Conservation (phyloP, 805 yeast species). For the Ogataea saltuana region DNA sequence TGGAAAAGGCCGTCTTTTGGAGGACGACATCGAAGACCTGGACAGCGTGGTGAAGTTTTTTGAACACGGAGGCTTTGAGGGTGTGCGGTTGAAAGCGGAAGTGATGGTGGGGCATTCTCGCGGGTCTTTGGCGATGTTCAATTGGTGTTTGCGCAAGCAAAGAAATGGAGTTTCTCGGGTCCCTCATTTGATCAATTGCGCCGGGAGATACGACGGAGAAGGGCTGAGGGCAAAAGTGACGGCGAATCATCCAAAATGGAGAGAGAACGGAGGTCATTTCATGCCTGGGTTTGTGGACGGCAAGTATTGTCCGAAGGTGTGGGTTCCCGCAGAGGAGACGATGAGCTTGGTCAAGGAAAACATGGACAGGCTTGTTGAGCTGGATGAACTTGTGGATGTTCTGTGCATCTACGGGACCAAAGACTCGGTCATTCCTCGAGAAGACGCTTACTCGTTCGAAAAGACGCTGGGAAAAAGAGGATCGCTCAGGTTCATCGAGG, state of each 20-base stretch:
- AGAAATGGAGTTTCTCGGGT: constrained; percentile 37
- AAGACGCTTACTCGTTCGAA: constrained; percentile 61
- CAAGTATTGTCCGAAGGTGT: constrained; percentile 36
- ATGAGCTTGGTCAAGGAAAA: constrained; percentile 50
- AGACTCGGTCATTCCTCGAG: constrained; percentile 65
- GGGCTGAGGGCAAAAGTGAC: constrained; percentile 45
- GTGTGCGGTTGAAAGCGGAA: constrained; percentile 47
- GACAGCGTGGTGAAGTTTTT: constrained; percentile 45
- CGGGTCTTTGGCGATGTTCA: constrained; percentile 73
- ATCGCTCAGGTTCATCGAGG: constrained; percentile 54
- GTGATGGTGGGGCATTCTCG: constrained; percentile 78
- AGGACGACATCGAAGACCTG: constrained; percentile 70
- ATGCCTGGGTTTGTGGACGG: constrained; percentile 53
- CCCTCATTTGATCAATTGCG: constrained; percentile 69
- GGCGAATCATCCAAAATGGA: constrained; percentile 39
- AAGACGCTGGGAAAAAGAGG: constrained; percentile 60
- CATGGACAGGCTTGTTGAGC: constrained; percentile 40
- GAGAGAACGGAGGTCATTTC: constrained; percentile 41
- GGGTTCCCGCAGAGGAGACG: constrained; percentile 53
- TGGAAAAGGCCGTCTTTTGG: constrained; percentile 59
- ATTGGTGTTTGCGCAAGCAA: constrained; percentile 59
- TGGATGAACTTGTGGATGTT: constrained; percentile 51
- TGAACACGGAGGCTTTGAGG: constrained; percentile 28
- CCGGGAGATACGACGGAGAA: constrained; percentile 63
- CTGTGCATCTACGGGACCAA: constrained; percentile 69